These are phyloP conservation scores for Orychophragmus violaceus DNA, from an alignment of 345 rosid species.

Conservation along the genomic window DNA sequence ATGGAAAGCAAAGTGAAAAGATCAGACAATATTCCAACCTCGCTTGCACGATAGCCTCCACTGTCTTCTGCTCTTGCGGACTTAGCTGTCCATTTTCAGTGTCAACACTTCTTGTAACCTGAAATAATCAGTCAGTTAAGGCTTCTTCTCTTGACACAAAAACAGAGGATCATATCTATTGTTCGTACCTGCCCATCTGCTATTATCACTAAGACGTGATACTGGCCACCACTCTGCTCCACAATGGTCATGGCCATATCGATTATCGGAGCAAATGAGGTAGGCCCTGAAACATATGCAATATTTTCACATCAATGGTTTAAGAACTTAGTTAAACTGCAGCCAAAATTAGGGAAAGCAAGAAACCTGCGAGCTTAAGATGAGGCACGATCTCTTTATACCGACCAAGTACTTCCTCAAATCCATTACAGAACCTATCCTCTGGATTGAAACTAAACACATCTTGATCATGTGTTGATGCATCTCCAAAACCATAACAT, in stretches of 20 bases:
- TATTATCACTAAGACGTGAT: conserved; percentile 87
- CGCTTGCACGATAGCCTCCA: conserved; percentile 88
- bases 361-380: conserved; percentile 75
- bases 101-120: conserved; percentile 94
- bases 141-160: neutral
- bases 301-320: neutral
- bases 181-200: conserved; percentile 93
- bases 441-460: conserved; percentile 75
- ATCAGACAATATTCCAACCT: conserved; percentile 42
- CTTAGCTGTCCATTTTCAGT: conserved; percentile 64
- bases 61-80: conserved; percentile 90
- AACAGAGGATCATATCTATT: conserved; percentile 1
- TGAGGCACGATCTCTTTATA: conserved; percentile 80
- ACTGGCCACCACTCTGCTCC: conserved; percentile 87
- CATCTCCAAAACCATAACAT: conserved; percentile 97
- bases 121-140: conserved; percentile 6
- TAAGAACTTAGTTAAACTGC: neutral
- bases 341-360: neutral
- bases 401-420: conserved; percentile 76
- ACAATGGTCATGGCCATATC: conserved; percentile 94
- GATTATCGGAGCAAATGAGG: conserved; percentile 89
- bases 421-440: conserved; percentile 73
- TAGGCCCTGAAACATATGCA: conserved; percentile 55
- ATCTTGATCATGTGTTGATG: conserved; percentile 93
- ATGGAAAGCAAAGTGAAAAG: neutral